Evolutionary conservation across 2,329 filamentous ascomycete species (phyloP), one percentile per base, ranked within the genome.

Genomic region (Xylaria sp.): DNA sequence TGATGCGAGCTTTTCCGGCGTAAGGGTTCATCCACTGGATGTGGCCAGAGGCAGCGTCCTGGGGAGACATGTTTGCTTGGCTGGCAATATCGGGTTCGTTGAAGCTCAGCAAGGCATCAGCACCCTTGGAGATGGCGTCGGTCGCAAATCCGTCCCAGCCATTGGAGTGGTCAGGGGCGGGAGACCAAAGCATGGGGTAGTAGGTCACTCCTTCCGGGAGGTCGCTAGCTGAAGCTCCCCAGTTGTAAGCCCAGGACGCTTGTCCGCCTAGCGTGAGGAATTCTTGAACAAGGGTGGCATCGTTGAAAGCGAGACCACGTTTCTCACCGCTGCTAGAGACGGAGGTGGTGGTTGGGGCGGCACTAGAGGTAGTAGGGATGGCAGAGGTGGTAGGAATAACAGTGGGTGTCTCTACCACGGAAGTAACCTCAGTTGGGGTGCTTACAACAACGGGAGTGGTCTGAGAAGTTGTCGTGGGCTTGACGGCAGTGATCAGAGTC

Each of bases 161-260:
- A 63, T 73, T 64, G 65, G 83, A 83, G 78, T 86, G 83, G 13
- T 80, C 78, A 10, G 75, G 65, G 13, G 73, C 72, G 63, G 84
- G 78, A 62, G 87, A 85, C 90, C 88, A 92, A 57, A 92, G 86
- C 81, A 88, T 91, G 71, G 92, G 92, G 63, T 92, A 84, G 81
- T 84, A 94, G 75, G 85, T 82, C 74, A 90, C 76, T 59, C 76
- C 77, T 23, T 79, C 77, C 18, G 75, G 80, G 55, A 84, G 78
- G 57, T 79, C 82, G 25, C 65, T 69, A n/a, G 68, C 54, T 18
- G 68, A 63, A 25, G 72, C 70, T 16, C 72, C 77, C 78, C 78
- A 79, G 75, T 79, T 78, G 76, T 79, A 79, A 44, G 73, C 74
- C 78, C 78, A 79, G 2, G 72, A 74, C 54, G 78, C 73, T 58